phyloP scores from a whole-genome alignment of 176 grass and related monocot species.

The Eragrostis curvula region DNA sequence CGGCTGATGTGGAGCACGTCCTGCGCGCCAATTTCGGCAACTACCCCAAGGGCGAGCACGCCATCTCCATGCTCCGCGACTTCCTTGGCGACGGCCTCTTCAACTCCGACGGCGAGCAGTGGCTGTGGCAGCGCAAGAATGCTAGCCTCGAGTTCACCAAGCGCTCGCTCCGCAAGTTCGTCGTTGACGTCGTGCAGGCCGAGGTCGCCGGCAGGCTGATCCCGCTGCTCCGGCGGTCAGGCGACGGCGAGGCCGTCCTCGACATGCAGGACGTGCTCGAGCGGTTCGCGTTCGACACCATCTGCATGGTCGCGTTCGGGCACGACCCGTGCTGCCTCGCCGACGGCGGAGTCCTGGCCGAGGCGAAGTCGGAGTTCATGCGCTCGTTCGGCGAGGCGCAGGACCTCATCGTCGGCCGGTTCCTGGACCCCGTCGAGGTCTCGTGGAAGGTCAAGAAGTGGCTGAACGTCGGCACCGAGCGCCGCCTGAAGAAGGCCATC shows the following conservation, averaged over 20 bases:
- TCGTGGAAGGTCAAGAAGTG: constrained; percentile 60
- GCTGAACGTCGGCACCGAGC: constrained; percentile 49
- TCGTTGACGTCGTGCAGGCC: constrained; percentile 33
- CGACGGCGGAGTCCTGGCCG: not conserved
- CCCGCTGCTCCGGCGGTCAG: constrained; percentile 7
- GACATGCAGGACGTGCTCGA: constrained; percentile 52
- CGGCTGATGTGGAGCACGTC: constrained; percentile 49
- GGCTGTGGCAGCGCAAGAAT: constrained; percentile 47
- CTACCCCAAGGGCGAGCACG: constrained; percentile 46
- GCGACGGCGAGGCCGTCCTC: not conserved
- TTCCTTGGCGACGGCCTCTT: constrained; percentile 59
- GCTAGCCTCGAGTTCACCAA: constrained; percentile 59
- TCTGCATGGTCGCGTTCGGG: constrained; percentile 60
- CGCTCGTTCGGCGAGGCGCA: constrained; percentile 52
- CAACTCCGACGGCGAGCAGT: constrained; percentile 55
- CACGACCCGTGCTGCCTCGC: constrained; percentile 63
- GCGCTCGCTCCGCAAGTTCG: constrained; percentile 46
- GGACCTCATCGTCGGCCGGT: constrained; percentile 33
- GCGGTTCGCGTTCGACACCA: constrained; percentile 68
- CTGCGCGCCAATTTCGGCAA: constrained; percentile 45
- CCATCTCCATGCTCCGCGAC: constrained; percentile 33
- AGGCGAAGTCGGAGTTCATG: constrained; percentile 39
- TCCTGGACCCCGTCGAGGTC: constrained; percentile 34
- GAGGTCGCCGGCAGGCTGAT: constrained; percentile 45
- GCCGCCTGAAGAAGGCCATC: constrained; percentile 33